phyloP scores from a whole-genome alignment of 139 green algal genomes.

The Coelastrella sp. region DNA sequence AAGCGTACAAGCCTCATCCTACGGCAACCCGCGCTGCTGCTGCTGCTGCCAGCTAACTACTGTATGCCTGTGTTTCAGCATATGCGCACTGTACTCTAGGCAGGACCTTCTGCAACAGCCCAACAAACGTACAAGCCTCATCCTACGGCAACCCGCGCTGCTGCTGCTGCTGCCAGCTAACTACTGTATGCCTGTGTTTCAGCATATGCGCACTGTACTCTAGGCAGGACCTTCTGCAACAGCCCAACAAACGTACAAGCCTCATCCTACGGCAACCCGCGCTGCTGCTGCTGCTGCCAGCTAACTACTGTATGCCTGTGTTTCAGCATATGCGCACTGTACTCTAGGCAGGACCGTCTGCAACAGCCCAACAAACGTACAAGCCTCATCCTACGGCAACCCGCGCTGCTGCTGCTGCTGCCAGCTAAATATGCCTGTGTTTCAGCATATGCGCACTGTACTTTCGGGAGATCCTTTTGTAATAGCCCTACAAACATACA shows the following conservation, averaged over 20 bases:
- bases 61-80: background rate
- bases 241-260: conserved; percentile 36
- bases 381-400: conserved; percentile 26
- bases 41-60: background rate
- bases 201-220: conserved; percentile 25
- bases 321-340: conserved; percentile 10
- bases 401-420: background rate
- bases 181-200: background rate
- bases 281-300: background rate
- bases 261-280: too few relatives aligned
- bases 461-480: conserved; percentile 27
- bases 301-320: background rate
- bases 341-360: conserved; percentile 18
- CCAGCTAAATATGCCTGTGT: background rate
- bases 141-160: conserved; percentile 13
- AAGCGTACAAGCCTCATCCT: too few relatives aligned
- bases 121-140: conserved; percentile 28
- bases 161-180: background rate
- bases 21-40: too few relatives aligned
- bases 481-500: conserved; percentile 36
- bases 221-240: conserved; percentile 16
- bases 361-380: conserved; percentile 27
- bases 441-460: conserved; percentile 22
- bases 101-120: conserved; percentile 12
- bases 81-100: conserved; percentile 31